These are phyloP conservation scores for Pseudonitzschia pungens DNA, from an alignment of 108 stramenopile species.

Conservation along the genomic window DNA sequence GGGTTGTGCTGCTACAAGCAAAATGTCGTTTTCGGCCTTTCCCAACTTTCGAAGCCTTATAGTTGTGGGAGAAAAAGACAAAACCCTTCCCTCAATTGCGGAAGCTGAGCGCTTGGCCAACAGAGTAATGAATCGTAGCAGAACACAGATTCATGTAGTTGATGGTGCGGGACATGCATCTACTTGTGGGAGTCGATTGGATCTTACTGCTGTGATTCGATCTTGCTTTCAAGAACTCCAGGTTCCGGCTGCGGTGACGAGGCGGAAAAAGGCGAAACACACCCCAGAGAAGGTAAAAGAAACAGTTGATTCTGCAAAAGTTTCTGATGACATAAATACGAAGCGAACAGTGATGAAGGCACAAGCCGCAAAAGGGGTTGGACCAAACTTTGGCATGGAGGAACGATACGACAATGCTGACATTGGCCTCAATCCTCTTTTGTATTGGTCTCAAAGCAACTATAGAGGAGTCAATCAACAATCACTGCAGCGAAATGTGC, in stretches of 20 bases:
- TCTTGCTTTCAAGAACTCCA: conserved; percentile 52
- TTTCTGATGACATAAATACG: background rate
- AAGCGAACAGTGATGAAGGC: conserved; percentile 46
- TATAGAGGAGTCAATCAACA: background rate
- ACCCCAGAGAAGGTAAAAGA: background rate
- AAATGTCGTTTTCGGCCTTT: conserved; percentile 22
- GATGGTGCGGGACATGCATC: conserved; percentile 83
- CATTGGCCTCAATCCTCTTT: conserved; percentile 71
- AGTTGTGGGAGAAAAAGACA: conserved; percentile 80
- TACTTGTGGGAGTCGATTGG: conserved; percentile 76
- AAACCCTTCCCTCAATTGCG: conserved; percentile 68
- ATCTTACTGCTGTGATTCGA: conserved; percentile 66
- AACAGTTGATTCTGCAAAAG: background rate
- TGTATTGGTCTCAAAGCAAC: conserved; percentile 67
- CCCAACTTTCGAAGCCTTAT: conserved; percentile 57
- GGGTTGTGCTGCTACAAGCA: conserved; percentile 42
- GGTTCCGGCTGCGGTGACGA: background rate
- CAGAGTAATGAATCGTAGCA: conserved; percentile 30
- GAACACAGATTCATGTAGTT: conserved; percentile 61
- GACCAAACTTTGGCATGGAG: conserved; percentile 62
- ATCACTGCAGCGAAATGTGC: background rate
- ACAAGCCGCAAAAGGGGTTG: conserved; percentile 33
- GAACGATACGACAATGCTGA: conserved; percentile 66
- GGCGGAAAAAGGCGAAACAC: conserved; percentile 18
- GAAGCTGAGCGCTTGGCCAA: conserved; percentile 70